Evolutionary conservation across 768 basidiomycete genomes (phyloP).

Genomic region (Lactifluus hygrophoroides): DNA sequence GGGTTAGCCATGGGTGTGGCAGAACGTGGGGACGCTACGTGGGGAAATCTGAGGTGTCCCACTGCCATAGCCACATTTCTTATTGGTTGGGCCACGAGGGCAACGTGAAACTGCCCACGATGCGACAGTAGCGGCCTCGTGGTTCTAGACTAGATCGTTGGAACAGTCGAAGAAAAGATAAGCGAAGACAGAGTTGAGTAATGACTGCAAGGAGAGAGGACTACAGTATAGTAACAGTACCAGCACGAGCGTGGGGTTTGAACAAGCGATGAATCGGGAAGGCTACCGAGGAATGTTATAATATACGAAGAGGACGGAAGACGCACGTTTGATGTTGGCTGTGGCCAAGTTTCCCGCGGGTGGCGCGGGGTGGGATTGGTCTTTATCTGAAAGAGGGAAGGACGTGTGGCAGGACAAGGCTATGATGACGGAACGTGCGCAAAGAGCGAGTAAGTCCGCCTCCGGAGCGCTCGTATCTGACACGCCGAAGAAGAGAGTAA

Average conservation of each 20-base stretch:
- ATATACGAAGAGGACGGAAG: neutral
- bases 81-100: neutral
- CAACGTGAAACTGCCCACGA: neutral
- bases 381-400: neutral
- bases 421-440: neutral
- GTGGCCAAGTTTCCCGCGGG: neutral
- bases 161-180: neutral
- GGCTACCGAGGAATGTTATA: neutral
- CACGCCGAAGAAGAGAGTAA: neutral
- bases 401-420: neutral
- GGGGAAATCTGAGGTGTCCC: neutral
- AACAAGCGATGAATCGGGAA: neutral
- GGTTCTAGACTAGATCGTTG: neutral
- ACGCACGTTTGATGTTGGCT: conserved; percentile 3
- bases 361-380: neutral
- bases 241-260: neutral
- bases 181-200: too few relatives aligned
- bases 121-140: neutral
- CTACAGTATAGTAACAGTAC: too few relatives aligned
- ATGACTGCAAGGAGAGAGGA: too few relatives aligned
- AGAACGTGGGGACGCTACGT: neutral
- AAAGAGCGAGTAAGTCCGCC: neutral
- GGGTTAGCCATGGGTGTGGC: neutral
- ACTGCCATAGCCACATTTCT: neutral
- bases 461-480: neutral